Conservation (phyloP, 805 yeast species). For the Schwanniomyces sp. region DNA sequence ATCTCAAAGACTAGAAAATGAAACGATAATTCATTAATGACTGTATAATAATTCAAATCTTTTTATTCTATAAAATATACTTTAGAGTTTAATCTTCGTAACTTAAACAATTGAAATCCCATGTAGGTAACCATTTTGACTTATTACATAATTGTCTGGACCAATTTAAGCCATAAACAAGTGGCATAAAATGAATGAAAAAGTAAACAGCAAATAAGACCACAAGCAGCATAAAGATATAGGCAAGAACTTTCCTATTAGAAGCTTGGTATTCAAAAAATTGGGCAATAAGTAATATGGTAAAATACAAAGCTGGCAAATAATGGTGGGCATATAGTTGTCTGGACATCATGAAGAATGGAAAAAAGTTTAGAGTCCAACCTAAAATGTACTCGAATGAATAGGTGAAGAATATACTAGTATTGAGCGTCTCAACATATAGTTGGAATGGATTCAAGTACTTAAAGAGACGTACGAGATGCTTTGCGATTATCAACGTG, state of each 20-base stretch:
- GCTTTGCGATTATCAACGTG: conserved; percentile 20
- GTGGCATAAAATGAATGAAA: conserved; percentile 33
- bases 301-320: conserved; percentile 50
- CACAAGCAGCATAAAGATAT: conserved; percentile 16
- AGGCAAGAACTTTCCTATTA: conserved; percentile 25
- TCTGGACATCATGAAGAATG: conserved; percentile 46
- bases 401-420: conserved; percentile 15
- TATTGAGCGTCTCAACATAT: conserved; percentile 11
- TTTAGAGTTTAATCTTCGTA: conserved; percentile 10
- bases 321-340: conserved; percentile 48
- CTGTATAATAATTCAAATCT: not conserved
- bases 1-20: conserved; percentile 39
- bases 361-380: conserved; percentile 57
- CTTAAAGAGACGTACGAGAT: conserved; percentile 17
- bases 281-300: conserved; percentile 45
- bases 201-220: conserved; percentile 19
- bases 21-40: not conserved
- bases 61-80: not conserved
- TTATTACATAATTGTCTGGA: conserved; percentile 35
- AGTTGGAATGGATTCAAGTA: conserved; percentile 31
- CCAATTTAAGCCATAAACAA: conserved; percentile 52
- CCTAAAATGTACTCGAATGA: conserved; percentile 49
- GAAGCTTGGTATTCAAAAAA: conserved; percentile 40
- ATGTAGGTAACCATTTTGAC: conserved; percentile 33
- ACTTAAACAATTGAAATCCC: conserved; percentile 45